Conservation (phyloP, 176 grass and related monocot genomes). For the Avena insularis region DNA sequence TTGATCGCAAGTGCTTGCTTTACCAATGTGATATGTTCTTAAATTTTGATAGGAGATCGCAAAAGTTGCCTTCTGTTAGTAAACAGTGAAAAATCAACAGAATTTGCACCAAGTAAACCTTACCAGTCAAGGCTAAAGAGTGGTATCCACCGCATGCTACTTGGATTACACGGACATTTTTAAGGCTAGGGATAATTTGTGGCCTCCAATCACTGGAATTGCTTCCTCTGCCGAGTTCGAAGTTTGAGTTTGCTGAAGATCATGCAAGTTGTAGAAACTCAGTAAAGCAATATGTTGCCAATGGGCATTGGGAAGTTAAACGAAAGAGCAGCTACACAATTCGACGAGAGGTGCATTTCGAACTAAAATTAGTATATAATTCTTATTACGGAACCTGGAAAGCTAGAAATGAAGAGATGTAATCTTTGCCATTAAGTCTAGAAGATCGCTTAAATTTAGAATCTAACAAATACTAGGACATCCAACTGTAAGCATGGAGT, state of each 20-base stretch:
- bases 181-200: constrained; percentile 64
- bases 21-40: background rate
- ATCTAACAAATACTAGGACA: constrained; percentile 3
- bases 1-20: background rate
- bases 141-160: constrained; percentile 92
- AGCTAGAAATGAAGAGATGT: constrained; percentile 9
- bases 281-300: constrained; percentile 8
- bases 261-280: constrained; percentile 3
- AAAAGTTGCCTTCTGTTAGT: background rate
- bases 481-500: constrained; percentile 8
- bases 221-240: constrained; percentile 85
- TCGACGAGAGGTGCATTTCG: constrained; percentile 21
- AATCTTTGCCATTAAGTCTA: constrained; percentile 8
- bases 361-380: constrained; percentile 12
- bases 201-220: constrained; percentile 90
- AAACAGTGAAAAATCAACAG: background rate
- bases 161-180: constrained; percentile 67
- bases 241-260: constrained; percentile 95
- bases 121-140: constrained; percentile 96
- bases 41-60: background rate
- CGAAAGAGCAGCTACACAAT: background rate
- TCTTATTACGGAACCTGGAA: background rate
- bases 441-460: background rate
- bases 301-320: constrained; percentile 1
- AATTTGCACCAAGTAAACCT: constrained; percentile 39